Evolutionary conservation across 176 grass and related monocot species (phyloP).

Genomic region (Rhipidocladum racemiflorum): DNA sequence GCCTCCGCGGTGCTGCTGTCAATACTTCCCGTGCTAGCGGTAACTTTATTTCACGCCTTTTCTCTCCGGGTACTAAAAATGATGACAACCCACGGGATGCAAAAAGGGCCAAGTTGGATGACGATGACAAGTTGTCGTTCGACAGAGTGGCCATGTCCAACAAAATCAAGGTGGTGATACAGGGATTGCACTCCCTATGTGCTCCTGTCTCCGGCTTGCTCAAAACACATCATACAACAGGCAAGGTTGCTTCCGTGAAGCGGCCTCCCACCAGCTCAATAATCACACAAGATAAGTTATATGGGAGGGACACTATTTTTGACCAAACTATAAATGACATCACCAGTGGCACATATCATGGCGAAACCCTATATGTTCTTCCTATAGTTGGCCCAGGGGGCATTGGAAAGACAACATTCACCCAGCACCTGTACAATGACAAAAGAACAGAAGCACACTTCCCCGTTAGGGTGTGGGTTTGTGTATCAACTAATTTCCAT

Average conservation of each 20-base stretch:
- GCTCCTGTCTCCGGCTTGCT: background rate
- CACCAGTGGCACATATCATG: fast-evolving
- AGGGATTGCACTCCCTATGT: background rate
- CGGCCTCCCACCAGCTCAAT: background rate
- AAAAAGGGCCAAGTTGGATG: background rate
- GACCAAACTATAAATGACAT: background rate
- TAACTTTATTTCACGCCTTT: background rate
- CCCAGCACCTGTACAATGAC: slow-evolving; percentile 17
- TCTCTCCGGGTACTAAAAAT: background rate
- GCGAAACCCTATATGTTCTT: background rate
- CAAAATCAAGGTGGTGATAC: too few relatives aligned
- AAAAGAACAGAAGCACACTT: background rate
- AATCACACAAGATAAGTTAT: background rate
- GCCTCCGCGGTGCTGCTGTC: background rate
- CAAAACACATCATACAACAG: background rate
- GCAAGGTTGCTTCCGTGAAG: fast-evolving
- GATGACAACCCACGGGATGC: background rate
- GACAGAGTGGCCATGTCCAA: background rate
- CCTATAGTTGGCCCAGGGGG: slow-evolving; percentile 43
- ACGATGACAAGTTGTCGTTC: background rate
- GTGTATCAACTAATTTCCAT: slow-evolving; percentile 36
- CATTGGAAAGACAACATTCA: slow-evolving; percentile 48
- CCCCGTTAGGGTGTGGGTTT: slow-evolving; percentile 14
- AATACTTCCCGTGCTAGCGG: background rate
- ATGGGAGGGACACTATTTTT: slow-evolving; percentile 15